A percentile compares a stretch with the other conserved stretches of the same genome.
These are phyloP conservation scores for Boletellus emodensis DNA, from an alignment of 768 basidiomycete species.

Conservation along the genomic window DNA sequence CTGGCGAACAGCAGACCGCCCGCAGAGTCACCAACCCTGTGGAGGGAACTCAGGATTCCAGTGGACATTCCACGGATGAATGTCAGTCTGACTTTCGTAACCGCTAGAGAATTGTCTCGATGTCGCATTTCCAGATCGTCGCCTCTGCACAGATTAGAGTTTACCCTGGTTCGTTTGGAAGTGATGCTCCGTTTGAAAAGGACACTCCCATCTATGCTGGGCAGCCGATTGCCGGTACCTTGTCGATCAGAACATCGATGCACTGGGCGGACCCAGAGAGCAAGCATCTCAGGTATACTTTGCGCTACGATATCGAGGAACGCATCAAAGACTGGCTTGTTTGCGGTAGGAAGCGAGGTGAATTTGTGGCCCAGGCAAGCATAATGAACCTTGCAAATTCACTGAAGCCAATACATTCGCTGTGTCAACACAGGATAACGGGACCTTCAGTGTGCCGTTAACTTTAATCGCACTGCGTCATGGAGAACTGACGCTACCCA, in stretches of 20 bases:
- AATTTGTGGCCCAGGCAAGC: slow-evolving; percentile 69
- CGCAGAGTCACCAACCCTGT: slow-evolving; percentile 37
- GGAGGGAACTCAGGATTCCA: slow-evolving; percentile 78
- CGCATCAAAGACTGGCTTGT: slow-evolving; percentile 84
- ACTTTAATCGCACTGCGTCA: slow-evolving; percentile 86
- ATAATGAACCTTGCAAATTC: neutral
- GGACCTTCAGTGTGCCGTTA: slow-evolving; percentile 55
- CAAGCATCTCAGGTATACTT: slow-evolving; percentile 42
- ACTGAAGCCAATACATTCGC: neutral
- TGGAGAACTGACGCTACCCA: slow-evolving; percentile 75
- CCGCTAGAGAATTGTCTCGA: slow-evolving; percentile 2
- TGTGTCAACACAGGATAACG: slow-evolving; percentile 48
- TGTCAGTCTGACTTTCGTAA: slow-evolving; percentile 41
- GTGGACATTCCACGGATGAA: slow-evolving; percentile 83
- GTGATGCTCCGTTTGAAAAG: slow-evolving; percentile 24
- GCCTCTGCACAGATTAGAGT: slow-evolving; percentile 55
- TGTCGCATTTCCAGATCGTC: slow-evolving; percentile 48
- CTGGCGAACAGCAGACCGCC: slow-evolving; percentile 41
- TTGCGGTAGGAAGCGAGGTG: slow-evolving; percentile 83
- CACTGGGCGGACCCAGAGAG: slow-evolving; percentile 62
- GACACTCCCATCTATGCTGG: slow-evolving; percentile 69
- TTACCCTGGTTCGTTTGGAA: slow-evolving; percentile 41
- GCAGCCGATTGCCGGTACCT: slow-evolving; percentile 69
- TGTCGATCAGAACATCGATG: slow-evolving; percentile 69
- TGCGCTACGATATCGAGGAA: slow-evolving; percentile 83